Base-by-base conservation (phyloP, 2,329 filamentous ascomycete species). In the Fusarium sp. region DNA sequence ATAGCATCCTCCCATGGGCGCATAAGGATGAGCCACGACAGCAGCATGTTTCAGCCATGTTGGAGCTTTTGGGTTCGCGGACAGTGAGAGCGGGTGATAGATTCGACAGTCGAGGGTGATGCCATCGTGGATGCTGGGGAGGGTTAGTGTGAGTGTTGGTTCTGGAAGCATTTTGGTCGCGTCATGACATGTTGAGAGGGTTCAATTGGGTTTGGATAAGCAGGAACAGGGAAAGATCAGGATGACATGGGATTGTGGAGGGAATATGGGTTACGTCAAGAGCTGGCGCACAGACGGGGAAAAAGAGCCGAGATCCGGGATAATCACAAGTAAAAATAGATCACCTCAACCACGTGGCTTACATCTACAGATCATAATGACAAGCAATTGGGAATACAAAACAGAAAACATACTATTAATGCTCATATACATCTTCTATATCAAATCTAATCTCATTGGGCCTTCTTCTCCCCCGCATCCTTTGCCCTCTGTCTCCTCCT, bases 11-110 rank as follows among this genome's bases (percentile, higher is more conserved):
- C 96, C 96, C 56, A 98, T 84, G 0, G 94, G 91, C 38, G 94
- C 94, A 79, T 98, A 98, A 0, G 96, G 95, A 80, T 98, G 96
- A 17, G 95, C 95, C 42, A 98, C 84, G 7, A 97, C 85, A 49
- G 87, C 88, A 20, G 85, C 86, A 71, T 89, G 83, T 53, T 82
- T 83, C 45, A 74, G 78, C 87, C 87, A 89, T 55, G 80, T 74
- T 35, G 79, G 78, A 17, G 81, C 76, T 44, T 62, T 70, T 11
- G 76, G 72, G 27, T 75, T 80, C 58, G 54, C 79, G 53, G 80
- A 75, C 44, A 87, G 79, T 36, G 85, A 86, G 4, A 79, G 74
- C 2, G 92, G 92, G 75, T 96, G 91, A 81, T 96, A 97, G 66
- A 98, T 83, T 63, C 95, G 93, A 79, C 94, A 97, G 75, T 95